Evolutionary conservation across 805 yeast genomes (phyloP), one percentile per base, ranked within the genome.

Genomic region (Ogataea paradorogensis): DNA sequence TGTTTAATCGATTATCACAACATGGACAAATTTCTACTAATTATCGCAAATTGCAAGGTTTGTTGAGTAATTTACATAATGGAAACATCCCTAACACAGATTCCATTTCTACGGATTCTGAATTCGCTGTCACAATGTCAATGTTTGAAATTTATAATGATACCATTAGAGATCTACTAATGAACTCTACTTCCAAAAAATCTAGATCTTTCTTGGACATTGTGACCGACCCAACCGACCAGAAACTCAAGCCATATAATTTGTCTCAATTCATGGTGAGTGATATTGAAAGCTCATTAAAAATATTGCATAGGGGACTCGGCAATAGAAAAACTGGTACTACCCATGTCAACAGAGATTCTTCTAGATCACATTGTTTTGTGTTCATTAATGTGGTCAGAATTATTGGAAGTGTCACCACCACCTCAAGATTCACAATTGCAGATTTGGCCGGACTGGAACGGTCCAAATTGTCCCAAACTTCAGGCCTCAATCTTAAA

Each of bases 311-410:
- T 13, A 54, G 57, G 30, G 76, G 74, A 7, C 56, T 69, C 15
- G 48, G 54, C 18, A 54, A 43, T 26, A 50, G 68, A 35, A 61
- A 74, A 34, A 66, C 72, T 4, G 62, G 67, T 23, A 46, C 71
- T 4, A 76, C 80, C 0, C 67, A 61, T 28, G 53, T 71, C 40
- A 74, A 75, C 48, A 45, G 47, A 7, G 59, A 58, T 7, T 71
- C 78, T 5, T 70, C 78, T 7, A 63, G 80, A 45, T 74, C 80
- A 1, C 81, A 76, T 48, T 66, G 76, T n/a, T 72, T 76, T 47
- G 58, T 70, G 3, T 65, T 68, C 38, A 61, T 76, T 33, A 71
- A 72, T 41, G 44, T 69, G 5, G 23, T 52, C 9, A 55, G 50
- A 30, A 41, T 45, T 15, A 44, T 46, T 38, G 61, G 62, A 16